A percentile compares a stretch with the other conserved stretches of the same genome.
These are phyloP conservation scores for Fusarium subtropicale DNA, from an alignment of 2,329 filamentous ascomycete species.

Conservation along the genomic window DNA sequence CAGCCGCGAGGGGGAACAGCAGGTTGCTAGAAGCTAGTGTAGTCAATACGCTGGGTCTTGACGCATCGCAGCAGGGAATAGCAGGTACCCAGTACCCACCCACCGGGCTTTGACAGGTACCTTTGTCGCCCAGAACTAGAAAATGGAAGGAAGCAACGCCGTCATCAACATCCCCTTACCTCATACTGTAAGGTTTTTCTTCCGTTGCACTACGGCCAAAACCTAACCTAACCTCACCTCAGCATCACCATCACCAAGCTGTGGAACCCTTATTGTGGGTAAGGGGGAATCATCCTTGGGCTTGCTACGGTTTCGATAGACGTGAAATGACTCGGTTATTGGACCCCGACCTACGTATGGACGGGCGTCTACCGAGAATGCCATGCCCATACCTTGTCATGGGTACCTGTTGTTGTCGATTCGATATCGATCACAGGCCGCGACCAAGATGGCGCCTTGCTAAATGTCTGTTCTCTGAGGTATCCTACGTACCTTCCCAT, in stretches of 20 bases:
- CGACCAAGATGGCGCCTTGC: conserved; percentile 28
- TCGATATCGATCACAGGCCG: conserved; percentile 37
- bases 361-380: conserved; percentile 35
- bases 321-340: conserved; percentile 42
- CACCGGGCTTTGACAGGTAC: conserved; percentile 28
- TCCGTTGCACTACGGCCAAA: conserved; percentile 8
- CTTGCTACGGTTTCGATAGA: conserved; percentile 38
- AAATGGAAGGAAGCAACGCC: conserved; percentile 21
- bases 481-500: conserved; percentile 28
- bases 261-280: conserved; percentile 46
- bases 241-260: conserved; percentile 18
- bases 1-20: conserved; percentile 35
- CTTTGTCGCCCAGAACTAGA: conserved; percentile 23
- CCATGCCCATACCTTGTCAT: conserved; percentile 5
- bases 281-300: conserved; percentile 32
- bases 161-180: conserved; percentile 44
- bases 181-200: conserved; percentile 41
- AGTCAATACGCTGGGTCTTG: conserved; percentile 17
- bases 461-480: conserved; percentile 28
- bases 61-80: not conserved
- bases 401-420: conserved; percentile 22
- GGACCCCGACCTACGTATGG: conserved; percentile 39
- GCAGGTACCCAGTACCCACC: conserved; percentile 26
- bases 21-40: conserved; percentile 18
- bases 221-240: conserved; percentile 7